Conservation (phyloP, 306 rosid genomes). For the Phaseolus lunatus region DNA sequence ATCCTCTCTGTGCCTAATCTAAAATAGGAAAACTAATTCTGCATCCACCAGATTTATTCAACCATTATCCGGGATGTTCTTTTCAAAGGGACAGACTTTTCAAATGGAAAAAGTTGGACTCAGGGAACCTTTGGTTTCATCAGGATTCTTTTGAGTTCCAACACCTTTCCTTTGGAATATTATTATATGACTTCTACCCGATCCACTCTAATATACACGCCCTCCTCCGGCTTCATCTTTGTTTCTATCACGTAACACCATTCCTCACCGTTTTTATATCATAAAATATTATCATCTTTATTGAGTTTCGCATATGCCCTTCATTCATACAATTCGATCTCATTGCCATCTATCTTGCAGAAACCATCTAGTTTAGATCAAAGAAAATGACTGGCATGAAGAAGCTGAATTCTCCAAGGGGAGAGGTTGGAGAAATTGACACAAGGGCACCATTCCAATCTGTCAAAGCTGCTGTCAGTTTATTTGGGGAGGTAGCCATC, state of each 20-base stretch:
- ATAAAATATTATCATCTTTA: not conserved
- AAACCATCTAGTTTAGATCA: constrained; percentile 22
- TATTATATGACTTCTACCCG: not conserved
- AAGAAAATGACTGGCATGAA: constrained; percentile 57
- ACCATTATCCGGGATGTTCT: constrained; percentile 45
- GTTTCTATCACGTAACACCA: constrained; percentile 38
- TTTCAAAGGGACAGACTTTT: constrained; percentile 19
- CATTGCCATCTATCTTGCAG: constrained; percentile 40
- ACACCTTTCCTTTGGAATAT: constrained; percentile 11
- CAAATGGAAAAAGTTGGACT: constrained; percentile 43
- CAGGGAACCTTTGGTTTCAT: constrained; percentile 47
- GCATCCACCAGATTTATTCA: constrained; percentile 42
- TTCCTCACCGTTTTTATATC: constrained; percentile 8
- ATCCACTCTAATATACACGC: not conserved
- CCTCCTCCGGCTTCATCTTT: constrained; percentile 36
- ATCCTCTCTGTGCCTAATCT: constrained; percentile 44
- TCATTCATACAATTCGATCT: constrained; percentile 23
- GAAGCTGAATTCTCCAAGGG: constrained; percentile 60
- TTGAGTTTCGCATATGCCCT: not conserved
- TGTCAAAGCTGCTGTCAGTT: constrained; percentile 91
- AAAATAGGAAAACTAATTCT: constrained; percentile 53
- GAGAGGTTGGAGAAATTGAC: constrained; percentile 89
- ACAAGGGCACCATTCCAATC: constrained; percentile 94
- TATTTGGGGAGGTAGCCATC: constrained; percentile 84
- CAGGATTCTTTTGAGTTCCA: constrained; percentile 55